phyloP scores from a whole-genome alignment of 2,329 filamentous ascomycete genomes.

The Bipolaris bicolor region DNA sequence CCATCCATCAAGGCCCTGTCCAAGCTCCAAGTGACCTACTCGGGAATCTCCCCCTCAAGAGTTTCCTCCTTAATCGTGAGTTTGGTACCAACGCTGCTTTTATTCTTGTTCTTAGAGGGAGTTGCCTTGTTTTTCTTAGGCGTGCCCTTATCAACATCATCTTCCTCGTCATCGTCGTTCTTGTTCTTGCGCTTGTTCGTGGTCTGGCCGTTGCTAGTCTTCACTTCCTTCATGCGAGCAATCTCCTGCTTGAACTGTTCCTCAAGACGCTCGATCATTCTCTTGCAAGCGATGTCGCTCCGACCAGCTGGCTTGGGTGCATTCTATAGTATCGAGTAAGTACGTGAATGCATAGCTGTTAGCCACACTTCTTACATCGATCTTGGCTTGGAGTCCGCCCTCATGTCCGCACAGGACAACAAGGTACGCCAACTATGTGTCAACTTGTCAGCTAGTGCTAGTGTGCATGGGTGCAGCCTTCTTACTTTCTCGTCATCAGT shows the following conservation, averaged over 20 bases:
- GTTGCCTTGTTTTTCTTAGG: constrained; percentile 25
- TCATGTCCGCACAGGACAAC: constrained; percentile 29
- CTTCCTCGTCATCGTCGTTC: neutral
- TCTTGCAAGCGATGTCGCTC: constrained; percentile 32
- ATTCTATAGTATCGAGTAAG: constrained; percentile 17
- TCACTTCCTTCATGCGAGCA: neutral
- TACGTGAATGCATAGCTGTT: neutral
- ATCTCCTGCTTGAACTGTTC: constrained; percentile 34
- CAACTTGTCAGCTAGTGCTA: constrained; percentile 2
- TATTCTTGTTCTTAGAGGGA: constrained; percentile 23
- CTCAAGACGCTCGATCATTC: constrained; percentile 33
- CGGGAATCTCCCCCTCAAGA: constrained; percentile 1
- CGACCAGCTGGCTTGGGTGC: constrained; percentile 34
- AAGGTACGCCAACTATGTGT: constrained; percentile 28
- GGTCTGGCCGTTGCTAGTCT: constrained; percentile 1
- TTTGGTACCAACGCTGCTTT: constrained; percentile 14
- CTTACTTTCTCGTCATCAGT: constrained; percentile 31
- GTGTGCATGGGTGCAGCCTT: neutral
- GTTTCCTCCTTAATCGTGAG: constrained; percentile 2
- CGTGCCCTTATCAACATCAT: constrained; percentile 4
- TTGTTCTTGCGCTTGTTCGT: constrained; percentile 29
- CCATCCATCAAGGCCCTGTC: neutral
- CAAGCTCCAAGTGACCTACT: neutral
- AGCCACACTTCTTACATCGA: constrained; percentile 16
- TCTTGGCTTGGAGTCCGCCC: constrained; percentile 25